These are phyloP conservation scores for Chamaenerion angustifolium DNA, from an alignment of 345 rosid genomes.

Conservation along the genomic window DNA sequence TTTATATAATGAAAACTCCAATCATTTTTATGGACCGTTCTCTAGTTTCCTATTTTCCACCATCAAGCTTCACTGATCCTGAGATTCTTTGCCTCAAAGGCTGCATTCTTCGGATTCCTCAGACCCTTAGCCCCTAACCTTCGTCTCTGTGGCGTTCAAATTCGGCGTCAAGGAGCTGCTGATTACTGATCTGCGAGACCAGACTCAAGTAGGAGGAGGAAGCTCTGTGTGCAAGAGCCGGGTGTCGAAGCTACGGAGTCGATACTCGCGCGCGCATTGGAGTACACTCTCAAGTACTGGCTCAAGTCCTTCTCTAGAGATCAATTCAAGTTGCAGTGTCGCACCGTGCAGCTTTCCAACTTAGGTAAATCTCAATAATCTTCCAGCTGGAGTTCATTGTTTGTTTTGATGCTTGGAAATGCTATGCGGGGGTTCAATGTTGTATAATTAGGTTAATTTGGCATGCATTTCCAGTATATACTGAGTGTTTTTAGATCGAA, in stretches of 20 bases:
- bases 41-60: too few relatives aligned
- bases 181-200: not conserved
- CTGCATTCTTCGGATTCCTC: too few relatives aligned
- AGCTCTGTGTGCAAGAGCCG: not conserved
- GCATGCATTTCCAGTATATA: not conserved
- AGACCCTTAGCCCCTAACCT: too few relatives aligned
- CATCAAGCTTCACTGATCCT: too few relatives aligned
- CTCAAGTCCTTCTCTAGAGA: conserved; percentile 97
- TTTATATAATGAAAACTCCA: too few relatives aligned
- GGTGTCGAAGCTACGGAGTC: conserved; percentile 58
- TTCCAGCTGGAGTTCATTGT: not conserved
- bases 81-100: too few relatives aligned
- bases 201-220: not conserved
- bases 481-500: not conserved
- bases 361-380: conserved; percentile 24
- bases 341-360: conserved; percentile 80
- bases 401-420: too few relatives aligned
- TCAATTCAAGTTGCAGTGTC: conserved; percentile 92
- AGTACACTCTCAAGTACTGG: conserved; percentile 99
- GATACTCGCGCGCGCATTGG: conserved; percentile 82
- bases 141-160: too few relatives aligned
- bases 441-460: too few relatives aligned
- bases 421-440: not conserved
- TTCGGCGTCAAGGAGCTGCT: too few relatives aligned
- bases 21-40: too few relatives aligned